These are phyloP conservation scores for Ceratocystis smalleyi DNA, from an alignment of 2,329 filamentous ascomycete genomes.

Conservation along the genomic window DNA sequence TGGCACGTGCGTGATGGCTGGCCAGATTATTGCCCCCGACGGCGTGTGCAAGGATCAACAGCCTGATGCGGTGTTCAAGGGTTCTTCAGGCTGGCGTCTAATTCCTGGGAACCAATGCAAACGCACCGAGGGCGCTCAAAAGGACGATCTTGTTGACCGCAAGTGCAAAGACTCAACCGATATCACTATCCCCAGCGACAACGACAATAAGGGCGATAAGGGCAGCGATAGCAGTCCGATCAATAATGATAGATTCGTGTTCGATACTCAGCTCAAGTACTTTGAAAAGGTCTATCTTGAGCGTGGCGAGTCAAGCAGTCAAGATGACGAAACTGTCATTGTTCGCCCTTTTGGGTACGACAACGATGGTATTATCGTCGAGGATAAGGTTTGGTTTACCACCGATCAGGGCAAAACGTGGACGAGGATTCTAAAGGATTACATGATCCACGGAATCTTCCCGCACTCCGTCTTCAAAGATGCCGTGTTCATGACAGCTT, in stretches of 20 bases:
- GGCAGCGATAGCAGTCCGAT: constrained; percentile 46
- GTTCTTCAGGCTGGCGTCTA: constrained; percentile 77
- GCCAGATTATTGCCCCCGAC: constrained; percentile 48
- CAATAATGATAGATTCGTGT: constrained; percentile 40
- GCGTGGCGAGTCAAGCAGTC: constrained; percentile 46
- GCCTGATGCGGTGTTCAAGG: constrained; percentile 58
- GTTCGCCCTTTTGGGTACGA: constrained; percentile 31
- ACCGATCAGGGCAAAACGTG: constrained; percentile 82
- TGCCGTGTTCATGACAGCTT: constrained; percentile 71
- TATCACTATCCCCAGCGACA: constrained; percentile 22
- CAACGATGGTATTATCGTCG: constrained; percentile 22
- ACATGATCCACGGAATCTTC: constrained; percentile 54
- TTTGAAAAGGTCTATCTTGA: constrained; percentile 62
- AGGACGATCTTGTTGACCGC: constrained; percentile 58
- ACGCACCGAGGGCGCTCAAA: constrained; percentile 42
- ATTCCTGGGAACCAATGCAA: constrained; percentile 73
- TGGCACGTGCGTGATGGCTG: constrained; percentile 51
- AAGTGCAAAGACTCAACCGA: constrained; percentile 47
- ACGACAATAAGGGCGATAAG: constrained; percentile 4
- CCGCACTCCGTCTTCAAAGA: constrained; percentile 73
- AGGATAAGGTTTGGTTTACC: constrained; percentile 54
- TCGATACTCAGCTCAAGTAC: constrained; percentile 40
- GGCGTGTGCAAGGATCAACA: constrained; percentile 53
- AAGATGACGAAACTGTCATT: constrained; percentile 57
- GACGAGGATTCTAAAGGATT: constrained; percentile 51